phyloP scores from a whole-genome alignment of 2,329 filamentous ascomycete species.

The Colletotrichum eleusines region DNA sequence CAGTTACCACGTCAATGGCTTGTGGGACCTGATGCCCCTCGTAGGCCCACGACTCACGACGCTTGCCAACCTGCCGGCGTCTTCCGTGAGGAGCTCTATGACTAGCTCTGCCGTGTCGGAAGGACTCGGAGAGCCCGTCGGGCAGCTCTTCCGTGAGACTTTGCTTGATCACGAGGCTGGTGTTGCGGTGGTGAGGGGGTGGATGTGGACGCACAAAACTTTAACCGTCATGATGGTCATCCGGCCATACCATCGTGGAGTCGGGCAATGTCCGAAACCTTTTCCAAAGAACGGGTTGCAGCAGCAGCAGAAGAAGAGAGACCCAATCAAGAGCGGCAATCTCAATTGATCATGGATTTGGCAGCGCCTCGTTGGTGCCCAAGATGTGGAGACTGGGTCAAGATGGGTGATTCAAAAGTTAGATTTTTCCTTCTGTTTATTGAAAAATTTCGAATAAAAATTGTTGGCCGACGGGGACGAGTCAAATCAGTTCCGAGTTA shows the following conservation, averaged over 20 bases:
- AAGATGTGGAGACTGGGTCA: conserved; percentile 29
- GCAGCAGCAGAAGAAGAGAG: not conserved
- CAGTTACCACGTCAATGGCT: conserved; percentile 1
- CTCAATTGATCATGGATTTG: conserved; percentile 35
- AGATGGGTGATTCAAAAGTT: conserved; percentile 2
- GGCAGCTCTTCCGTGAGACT: not conserved
- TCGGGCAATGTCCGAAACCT: conserved; percentile 38
- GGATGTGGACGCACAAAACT: conserved; percentile 33
- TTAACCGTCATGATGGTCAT: conserved; percentile 25
- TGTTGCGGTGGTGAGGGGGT: conserved; percentile 16
- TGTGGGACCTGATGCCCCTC: conserved; percentile 6
- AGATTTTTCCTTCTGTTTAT: not conserved
- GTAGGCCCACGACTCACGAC: conserved; percentile 6
- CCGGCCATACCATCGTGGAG: conserved; percentile 17
- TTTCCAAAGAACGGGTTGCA: conserved; percentile 22
- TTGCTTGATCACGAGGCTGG: conserved; percentile 19
- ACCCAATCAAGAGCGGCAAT: conserved; percentile 25
- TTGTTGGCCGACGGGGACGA: conserved; percentile 29
- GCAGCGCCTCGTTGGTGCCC: conserved; percentile 37
- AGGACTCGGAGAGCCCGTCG: conserved; percentile 29
- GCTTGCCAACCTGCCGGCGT: not conserved
- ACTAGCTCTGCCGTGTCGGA: conserved; percentile 8
- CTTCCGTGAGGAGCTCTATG: conserved; percentile 23
- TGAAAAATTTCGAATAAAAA: not conserved
- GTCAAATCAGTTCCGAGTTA: conserved; percentile 25